Percentiles rank a stretch among this genome's conserved stretches.
phyloP scores from a whole-genome alignment of 768 basidiomycete species.

The Mycena alexandri region DNA sequence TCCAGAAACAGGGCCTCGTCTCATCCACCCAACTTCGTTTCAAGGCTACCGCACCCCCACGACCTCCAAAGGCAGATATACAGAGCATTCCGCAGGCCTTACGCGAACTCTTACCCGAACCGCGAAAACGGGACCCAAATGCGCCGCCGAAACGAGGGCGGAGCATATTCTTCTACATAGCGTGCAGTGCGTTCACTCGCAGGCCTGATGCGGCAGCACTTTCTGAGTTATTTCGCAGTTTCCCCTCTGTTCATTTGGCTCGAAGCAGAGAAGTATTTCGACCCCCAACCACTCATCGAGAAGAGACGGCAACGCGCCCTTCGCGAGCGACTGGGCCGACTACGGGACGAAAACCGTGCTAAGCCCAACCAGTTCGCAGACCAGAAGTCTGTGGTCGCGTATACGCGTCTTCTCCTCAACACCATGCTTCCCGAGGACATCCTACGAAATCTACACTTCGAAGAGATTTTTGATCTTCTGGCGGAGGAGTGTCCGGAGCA shows the following conservation, averaged over 20 bases:
- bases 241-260: slow-evolving; percentile 35
- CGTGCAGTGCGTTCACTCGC: slow-evolving; percentile 12
- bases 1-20: slow-evolving; percentile 8
- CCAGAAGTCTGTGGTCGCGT: slow-evolving; percentile 23
- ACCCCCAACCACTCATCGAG: slow-evolving; percentile 32
- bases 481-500: slow-evolving; percentile 28
- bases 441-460: slow-evolving; percentile 10
- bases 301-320: slow-evolving; percentile 33
- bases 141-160: slow-evolving; percentile 13
- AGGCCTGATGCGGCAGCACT: background rate
- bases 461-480: slow-evolving; percentile 21
- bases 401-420: slow-evolving; percentile 26
- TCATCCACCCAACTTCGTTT: slow-evolving; percentile 24
- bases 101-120: slow-evolving; percentile 29
- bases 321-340: slow-evolving; percentile 17
- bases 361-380: slow-evolving; percentile 8
- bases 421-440: slow-evolving; percentile 32
- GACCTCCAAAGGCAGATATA: slow-evolving; percentile 31
- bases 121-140: slow-evolving; percentile 27
- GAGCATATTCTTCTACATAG: slow-evolving; percentile 23
- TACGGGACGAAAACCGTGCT: slow-evolving; percentile 16
- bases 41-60: slow-evolving; percentile 31
- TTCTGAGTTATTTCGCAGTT: slow-evolving; percentile 16
- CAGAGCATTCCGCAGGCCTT: slow-evolving; percentile 29
- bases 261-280: slow-evolving; percentile 31